A percentile compares a stretch with the other conserved stretches of the same genome.
Conservation (phyloP, 2,329 filamentous ascomycete species). For the Malbranchea zuffiana region DNA sequence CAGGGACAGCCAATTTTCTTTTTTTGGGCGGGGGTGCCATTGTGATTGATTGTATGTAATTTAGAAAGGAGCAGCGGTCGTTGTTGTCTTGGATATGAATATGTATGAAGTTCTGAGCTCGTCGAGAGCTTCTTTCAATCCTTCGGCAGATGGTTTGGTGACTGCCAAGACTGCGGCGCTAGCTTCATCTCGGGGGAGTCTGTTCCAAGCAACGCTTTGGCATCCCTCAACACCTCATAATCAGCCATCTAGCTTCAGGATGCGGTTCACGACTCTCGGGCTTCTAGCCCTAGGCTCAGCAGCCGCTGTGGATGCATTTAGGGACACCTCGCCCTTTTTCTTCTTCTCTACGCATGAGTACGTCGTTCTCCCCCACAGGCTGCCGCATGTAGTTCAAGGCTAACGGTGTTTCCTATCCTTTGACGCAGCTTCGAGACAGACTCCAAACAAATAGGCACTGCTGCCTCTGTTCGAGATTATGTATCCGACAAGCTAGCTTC, state of each 20-base stretch:
- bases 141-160: too few relatives aligned
- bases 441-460: slow-evolving; percentile 35
- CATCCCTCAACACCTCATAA: too few relatives aligned
- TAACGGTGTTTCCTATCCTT: neutral
- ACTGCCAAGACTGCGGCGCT: too few relatives aligned
- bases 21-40: slow-evolving; percentile 50
- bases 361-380: slow-evolving; percentile 21
- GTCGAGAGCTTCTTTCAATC: too few relatives aligned
- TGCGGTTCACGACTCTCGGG: slow-evolving; percentile 35
- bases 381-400: neutral
- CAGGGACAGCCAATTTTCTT: slow-evolving; percentile 39
- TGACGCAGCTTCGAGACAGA: slow-evolving; percentile 28
- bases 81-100: neutral
- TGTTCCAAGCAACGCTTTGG: neutral
- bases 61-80: too few relatives aligned
- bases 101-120: too few relatives aligned
- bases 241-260: slow-evolving; percentile 19
- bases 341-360: slow-evolving; percentile 78
- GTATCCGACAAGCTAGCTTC: slow-evolving; percentile 42
- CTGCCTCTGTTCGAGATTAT: slow-evolving; percentile 33
- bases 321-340: slow-evolving; percentile 79
- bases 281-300: slow-evolving; percentile 42
- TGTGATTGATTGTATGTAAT: too few relatives aligned
- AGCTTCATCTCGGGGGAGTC: neutral
- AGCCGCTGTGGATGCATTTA: slow-evolving; percentile 59